Base-by-base conservation (phyloP, 305 asterid genomes). In the Fraxinus dipetala region DNA sequence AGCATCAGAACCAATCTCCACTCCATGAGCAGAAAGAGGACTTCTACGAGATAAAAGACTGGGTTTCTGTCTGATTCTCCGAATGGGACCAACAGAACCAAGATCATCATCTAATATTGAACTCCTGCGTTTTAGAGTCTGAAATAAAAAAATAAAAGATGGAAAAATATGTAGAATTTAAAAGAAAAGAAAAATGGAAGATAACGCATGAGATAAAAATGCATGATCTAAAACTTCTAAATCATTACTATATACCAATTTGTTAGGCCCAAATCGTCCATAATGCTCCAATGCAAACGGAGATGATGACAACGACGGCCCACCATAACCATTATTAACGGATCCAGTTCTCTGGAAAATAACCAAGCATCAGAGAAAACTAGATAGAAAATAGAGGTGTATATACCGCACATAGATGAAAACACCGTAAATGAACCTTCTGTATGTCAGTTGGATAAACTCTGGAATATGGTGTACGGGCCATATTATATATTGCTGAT, bases 51-150 rank as follows among this genome's bases (percentile, higher is more conserved):
- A 83, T 76, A 89, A 83, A 56, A 90, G 89, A 87, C 89, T 90
- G 75, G 89, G 79, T 82, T 91, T 96, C 91, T 88, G 98, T 80
- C 97, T 87, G 77, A 89, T 91, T 81, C 98, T 92, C 78, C 99
- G 87, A 83, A 96, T 83, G 18, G 98, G 92, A 84, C 97, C 99
- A 84, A 89, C 82, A 38, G 98, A 91, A 69, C 97, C 95, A 76
- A 87, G 83, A 81, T 89, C 98, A 86, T 91, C 97, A 85, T 92
- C 97, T 20, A 93, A 85, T 36, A 83, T 91, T 79, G 96, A 87
- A 81, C 93, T 94, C 85, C 97, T 87, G 40, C 99, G 95, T 82
- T 96, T 96, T 63, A 89, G 85, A 79, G 86, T 88, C 98, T 96
- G 89, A 82, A 83, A 86, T 6, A 79, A 54, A 85, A 16, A 16